Base-by-base conservation (phyloP, 2,329 filamentous ascomycete species). In the Arthrobotrys musiformis region DNA sequence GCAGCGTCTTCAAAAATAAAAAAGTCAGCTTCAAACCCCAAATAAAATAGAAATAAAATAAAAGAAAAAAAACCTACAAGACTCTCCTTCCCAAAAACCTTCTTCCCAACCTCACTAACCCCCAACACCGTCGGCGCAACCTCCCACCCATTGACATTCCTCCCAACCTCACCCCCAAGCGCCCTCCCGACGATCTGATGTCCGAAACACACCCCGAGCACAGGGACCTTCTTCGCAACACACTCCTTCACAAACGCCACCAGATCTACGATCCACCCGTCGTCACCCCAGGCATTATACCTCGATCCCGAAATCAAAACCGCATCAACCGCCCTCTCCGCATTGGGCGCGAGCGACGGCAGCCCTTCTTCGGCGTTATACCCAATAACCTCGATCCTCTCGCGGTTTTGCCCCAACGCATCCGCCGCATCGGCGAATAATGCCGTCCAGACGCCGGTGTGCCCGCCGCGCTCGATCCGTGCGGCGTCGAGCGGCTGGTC, bases 171-270 rank as follows among this genome's bases (percentile, higher is more conserved):
- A n/a, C 85, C 87, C 2, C 89, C 92, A 80, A 94, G 82, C 0
- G 92, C 92, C 62, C 93, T 86, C 0, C 88, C 92, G 50, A 95
- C 85, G 81, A 97, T 93, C 85, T 97, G 93, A 83, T 96, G 93
- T 4, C 93, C 93, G 83, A 94, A 96, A 83, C 93, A 97, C 15
- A 95, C 87, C 11, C 93, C 93, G 17, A 96, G 86, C 15, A 94
- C 84, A 35, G 89, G 88, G 4, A 94, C 88, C 0, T 89, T 86
- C 19, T 86, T 85, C 28, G 92, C 86, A 3, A 91, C 85, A 11
- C 84, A 80, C 79, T 86, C 85, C 64, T 86, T 85, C 0, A 88
- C 89, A 81, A 90, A 97, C 1, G 89, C 89, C 17, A 93, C 90
- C 1, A 97, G 86, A 61, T 87, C 89, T 48, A 90, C 79, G 79